Base-by-base conservation (phyloP, 2,329 filamentous ascomycete species). In the Didymosphaeria variabile region DNA sequence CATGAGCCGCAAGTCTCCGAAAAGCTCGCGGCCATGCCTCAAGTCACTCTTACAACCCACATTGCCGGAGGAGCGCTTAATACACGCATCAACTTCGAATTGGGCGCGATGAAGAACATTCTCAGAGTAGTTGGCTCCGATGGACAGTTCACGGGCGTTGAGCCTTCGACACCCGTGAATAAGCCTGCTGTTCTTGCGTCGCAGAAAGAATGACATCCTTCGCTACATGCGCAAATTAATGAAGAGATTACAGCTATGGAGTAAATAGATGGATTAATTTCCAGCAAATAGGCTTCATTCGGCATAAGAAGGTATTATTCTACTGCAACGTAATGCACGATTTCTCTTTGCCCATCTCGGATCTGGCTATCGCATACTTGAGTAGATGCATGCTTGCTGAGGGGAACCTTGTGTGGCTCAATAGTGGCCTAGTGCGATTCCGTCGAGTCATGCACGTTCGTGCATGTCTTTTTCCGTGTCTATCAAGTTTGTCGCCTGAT, bases 41-140 rank as follows among this genome's bases (percentile, higher is more conserved):
- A 68, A 55, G 70, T 73, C 7, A 77, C 76, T 2, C 58, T 79
- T 58, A 88, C 86, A 1, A 85, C 85, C 50, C 87, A 89, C 65
- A 88, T 87, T 67, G 87, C 85, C 0, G 86, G 86, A 0, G 86
- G 85, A 1, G 88, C 86, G 17, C 78, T 87, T 32, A 85, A 88
- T 70, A 87, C 87, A 62, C 83, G 85, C 56, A 73, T 81, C 15
- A 85, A 84, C 0, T 88, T 88, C 59, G 87, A 89, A 77, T 82
- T 85, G 71, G 67, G 88, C 67, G 83, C 82, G 34, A 88, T 89
- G 85, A 77, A 83, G 58, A 89, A 88, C 68, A 84, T 89, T 47
- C 42, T 45, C n/a, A 45, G 10, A 44, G 19, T 45, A 4, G 19
- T 45, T 21, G 42, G 42, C 19, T 23, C 8, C 19, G 81, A 87